Evolutionary conservation across 108 stramenopile genomes (phyloP).

Genomic region (Conticribra weissflogii): DNA sequence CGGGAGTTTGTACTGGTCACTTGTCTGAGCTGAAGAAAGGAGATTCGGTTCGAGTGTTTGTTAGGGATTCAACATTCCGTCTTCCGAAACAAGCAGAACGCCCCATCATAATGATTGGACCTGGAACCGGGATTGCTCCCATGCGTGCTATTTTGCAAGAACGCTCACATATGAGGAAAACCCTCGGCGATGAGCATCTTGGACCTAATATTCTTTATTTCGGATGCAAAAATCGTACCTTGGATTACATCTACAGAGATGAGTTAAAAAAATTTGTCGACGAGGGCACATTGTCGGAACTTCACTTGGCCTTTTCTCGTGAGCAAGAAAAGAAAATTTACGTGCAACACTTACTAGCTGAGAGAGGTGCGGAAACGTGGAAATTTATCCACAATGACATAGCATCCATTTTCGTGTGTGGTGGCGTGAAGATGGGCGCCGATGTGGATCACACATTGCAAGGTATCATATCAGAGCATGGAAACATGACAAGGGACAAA

Average conservation of each 20-base stretch:
- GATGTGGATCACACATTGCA: slow-evolving; percentile 81
- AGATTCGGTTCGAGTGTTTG: slow-evolving; percentile 76
- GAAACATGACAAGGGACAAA: slow-evolving; percentile 56
- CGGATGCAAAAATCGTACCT: slow-evolving; percentile 87
- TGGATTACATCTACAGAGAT: slow-evolving; percentile 93
- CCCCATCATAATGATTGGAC: slow-evolving; percentile 96
- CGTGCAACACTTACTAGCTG: slow-evolving; percentile 89
- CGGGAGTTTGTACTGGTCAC: slow-evolving; percentile 90
- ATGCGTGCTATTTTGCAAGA: slow-evolving; percentile 96
- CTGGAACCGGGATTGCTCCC: slow-evolving; percentile 98
- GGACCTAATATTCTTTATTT: slow-evolving; percentile 92
- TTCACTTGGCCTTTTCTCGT: slow-evolving; percentile 92
- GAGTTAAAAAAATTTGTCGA: slow-evolving; percentile 73
- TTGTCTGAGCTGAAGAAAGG: slow-evolving; percentile 51
- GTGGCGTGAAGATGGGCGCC: slow-evolving; percentile 88
- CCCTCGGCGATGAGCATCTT: slow-evolving; percentile 29
- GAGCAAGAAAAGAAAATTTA: slow-evolving; percentile 90
- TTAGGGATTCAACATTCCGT: slow-evolving; percentile 91
- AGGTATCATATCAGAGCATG: slow-evolving; percentile 53
- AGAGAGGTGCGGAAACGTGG: slow-evolving; percentile 73
- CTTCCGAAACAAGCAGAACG: slow-evolving; percentile 61
- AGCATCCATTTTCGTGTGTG: slow-evolving; percentile 89
- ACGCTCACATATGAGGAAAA: slow-evolving; percentile 55
- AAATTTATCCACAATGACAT: slow-evolving; percentile 59
- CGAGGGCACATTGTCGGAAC: slow-evolving; percentile 70